Evolutionary conservation across 2,329 filamentous ascomycete species (phyloP).

Genomic region (Annulohypoxylon truncatum): DNA sequence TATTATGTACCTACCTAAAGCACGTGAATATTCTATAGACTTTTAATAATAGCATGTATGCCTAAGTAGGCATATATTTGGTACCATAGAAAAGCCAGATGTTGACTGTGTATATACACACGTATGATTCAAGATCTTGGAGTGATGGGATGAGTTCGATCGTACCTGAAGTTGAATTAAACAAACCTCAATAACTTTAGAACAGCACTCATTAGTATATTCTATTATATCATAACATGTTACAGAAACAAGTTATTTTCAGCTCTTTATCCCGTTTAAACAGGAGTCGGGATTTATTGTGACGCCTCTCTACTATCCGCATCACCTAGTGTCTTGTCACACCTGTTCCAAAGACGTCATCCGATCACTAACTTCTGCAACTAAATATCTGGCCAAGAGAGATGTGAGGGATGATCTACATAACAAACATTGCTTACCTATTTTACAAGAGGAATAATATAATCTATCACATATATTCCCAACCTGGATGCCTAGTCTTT

Average conservation of each 20-base stretch:
- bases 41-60: not conserved
- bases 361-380: slow-evolving; percentile 8
- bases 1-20: not conserved
- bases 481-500: no score
- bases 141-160: not conserved
- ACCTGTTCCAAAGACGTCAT: slow-evolving; percentile 31
- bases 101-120: not conserved
- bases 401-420: slow-evolving; percentile 12
- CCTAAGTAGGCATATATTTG: not conserved
- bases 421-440: not conserved
- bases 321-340: slow-evolving; percentile 13
- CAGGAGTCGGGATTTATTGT: not conserved
- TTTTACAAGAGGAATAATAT: not conserved
- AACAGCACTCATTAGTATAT: not conserved
- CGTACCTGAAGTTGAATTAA: not conserved
- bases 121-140: not conserved
- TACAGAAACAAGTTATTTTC: slow-evolving; percentile 16
- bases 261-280: not conserved
- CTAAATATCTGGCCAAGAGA: not conserved
- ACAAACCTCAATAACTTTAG: not conserved
- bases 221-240: not conserved
- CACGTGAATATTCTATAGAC: slow-evolving; percentile 11
- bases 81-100: not conserved
- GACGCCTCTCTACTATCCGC: not conserved
- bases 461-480: no score